Evolutionary conservation across 2,329 filamentous ascomycete species (phyloP).

Genomic region (Cladobotryum protrusum): DNA sequence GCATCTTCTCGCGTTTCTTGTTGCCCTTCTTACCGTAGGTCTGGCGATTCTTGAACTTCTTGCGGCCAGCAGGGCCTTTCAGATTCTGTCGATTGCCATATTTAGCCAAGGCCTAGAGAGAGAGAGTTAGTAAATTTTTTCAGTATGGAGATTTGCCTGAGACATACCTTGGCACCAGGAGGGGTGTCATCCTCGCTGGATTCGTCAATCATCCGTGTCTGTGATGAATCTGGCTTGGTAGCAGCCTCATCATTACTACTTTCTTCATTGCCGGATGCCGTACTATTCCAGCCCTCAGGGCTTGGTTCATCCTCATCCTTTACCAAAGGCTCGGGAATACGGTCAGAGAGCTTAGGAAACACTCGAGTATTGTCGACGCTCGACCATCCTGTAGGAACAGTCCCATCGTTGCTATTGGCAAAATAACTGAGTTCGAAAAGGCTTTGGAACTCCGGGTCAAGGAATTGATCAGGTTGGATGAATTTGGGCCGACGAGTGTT

Average conservation of each 20-base stretch:
- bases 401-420: slow-evolving; percentile 43
- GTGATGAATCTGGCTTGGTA: slow-evolving; percentile 22
- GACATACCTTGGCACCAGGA: slow-evolving; percentile 21
- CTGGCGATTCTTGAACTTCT: slow-evolving; percentile 42
- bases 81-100: slow-evolving; percentile 15
- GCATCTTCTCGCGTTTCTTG: slow-evolving; percentile 39
- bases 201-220: slow-evolving; percentile 55
- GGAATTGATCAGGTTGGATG: slow-evolving; percentile 46
- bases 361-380: slow-evolving; percentile 51
- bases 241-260: slow-evolving; percentile 46
- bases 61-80: slow-evolving; percentile 32
- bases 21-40: slow-evolving; percentile 44
- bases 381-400: slow-evolving; percentile 66
- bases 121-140: neutral
- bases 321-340: slow-evolving; percentile 35
- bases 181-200: slow-evolving; percentile 48
- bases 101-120: slow-evolving; percentile 7
- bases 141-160: neutral
- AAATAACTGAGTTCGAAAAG: slow-evolving; percentile 75
- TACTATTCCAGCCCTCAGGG: slow-evolving; percentile 41
- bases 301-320: slow-evolving; percentile 44
- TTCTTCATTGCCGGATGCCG: slow-evolving; percentile 43
- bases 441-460: slow-evolving; percentile 59
- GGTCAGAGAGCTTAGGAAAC: slow-evolving; percentile 47
- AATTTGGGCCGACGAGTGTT: slow-evolving; percentile 47